Base-by-base conservation (phyloP, 73 alveolate genomes). In the Paramecium sexaurelia region DNA sequence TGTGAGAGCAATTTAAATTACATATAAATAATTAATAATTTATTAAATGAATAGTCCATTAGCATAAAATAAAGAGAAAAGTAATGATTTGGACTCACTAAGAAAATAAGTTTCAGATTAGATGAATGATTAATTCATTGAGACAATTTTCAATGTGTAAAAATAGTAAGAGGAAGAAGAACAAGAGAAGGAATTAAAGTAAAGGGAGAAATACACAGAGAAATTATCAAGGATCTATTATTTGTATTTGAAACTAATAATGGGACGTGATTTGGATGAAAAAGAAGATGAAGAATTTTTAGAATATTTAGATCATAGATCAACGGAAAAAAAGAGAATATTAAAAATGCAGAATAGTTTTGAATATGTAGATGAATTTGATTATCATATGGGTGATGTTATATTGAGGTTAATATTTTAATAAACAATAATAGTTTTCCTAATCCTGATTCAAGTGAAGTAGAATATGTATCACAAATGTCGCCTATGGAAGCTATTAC, bases 371-470 rank as follows among this genome's bases (percentile, higher is more conserved):
- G 43, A 66, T 66, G 83, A 66, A 66, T 66, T 66, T 26, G 83
- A 66, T 66, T 66, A 66, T 66, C 43, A 26, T 32, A 66, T 66
- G 83, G 83, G 83, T 15, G 83, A 66, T 66, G 43, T 66, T 7
- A 8, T 66, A 4, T 29, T 66, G 13, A 32, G 47, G 83, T 66
- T 66, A n/a, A n/a, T n/a, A 20, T 51, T 51, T 51, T 17, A 17
- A 3, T 5, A 51, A 17, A 0, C 17, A 51, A 19, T 15, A 17
- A 5, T 51, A 51, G 67, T 51, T 51, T 51, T 8, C 83, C 83
- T 6, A 66, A 66, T 66, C 83, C 83, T 1, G 83, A 66, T 66
- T 26, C 37, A 4, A 9, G 11, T 3, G 83, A 66, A 11, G 43
- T 66, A 29, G 83, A 66, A 32, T 29, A 19, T 29, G 43, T 66